phyloP scores from a whole-genome alignment of 805 yeast species.

The Clavispora fructus region DNA sequence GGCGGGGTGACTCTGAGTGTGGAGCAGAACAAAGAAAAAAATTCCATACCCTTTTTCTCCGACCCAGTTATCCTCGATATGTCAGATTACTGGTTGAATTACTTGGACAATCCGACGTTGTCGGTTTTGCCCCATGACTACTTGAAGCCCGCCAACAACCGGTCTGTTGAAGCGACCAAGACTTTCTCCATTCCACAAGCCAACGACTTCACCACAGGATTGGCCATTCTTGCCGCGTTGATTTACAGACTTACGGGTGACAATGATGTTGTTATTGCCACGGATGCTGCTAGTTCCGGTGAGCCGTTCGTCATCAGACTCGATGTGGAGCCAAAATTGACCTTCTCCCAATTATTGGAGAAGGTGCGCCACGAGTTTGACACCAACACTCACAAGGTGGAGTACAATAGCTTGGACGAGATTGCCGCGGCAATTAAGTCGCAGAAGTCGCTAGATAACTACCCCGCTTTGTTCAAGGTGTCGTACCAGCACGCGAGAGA shows the following conservation, averaged over 20 bases:
- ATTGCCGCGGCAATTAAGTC: conserved; percentile 48
- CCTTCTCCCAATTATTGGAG: conserved; percentile 50
- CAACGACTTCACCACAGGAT: conserved; percentile 43
- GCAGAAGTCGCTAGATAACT: conserved; percentile 45
- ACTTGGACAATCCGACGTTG: conserved; percentile 73
- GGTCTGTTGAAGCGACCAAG: conserved; percentile 58
- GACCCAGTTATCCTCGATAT: background rate
- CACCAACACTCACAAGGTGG: conserved; percentile 31
- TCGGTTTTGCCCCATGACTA: conserved; percentile 87
- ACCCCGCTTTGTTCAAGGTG: conserved; percentile 61
- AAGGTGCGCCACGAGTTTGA: conserved; percentile 40
- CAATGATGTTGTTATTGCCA: conserved; percentile 87
- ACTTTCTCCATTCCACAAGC: conserved; percentile 20
- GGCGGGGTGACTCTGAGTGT: background rate
- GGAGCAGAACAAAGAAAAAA: background rate
- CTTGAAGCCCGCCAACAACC: conserved; percentile 67
- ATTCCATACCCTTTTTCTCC: background rate
- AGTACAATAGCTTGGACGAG: conserved; percentile 45
- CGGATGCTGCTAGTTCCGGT: conserved; percentile 38
- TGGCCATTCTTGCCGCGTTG: conserved; percentile 65
- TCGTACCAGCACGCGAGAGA: conserved; percentile 46
- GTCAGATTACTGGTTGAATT: conserved; percentile 50
- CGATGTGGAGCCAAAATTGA: conserved; percentile 46
- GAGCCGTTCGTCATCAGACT: conserved; percentile 61
- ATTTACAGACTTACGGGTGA: conserved; percentile 85